Evolutionary conservation across 768 basidiomycete species (phyloP), one percentile per base, ranked within the genome.

Genomic region (Phaeotremella fagi): DNA sequence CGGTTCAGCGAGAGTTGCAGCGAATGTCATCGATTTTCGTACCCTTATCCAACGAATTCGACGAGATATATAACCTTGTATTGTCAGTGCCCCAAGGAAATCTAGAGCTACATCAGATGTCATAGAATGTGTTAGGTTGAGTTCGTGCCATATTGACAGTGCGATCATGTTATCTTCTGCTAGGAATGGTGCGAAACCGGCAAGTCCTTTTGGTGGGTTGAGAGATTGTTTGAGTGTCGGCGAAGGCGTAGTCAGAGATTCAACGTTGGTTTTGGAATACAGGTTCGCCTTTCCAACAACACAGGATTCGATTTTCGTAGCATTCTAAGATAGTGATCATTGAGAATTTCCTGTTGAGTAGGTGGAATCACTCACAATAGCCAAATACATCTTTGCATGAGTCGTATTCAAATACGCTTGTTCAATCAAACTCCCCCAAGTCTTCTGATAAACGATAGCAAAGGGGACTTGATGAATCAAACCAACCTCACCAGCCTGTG

Each of bases 101-200:
- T 98, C 95, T 41, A 83, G 81, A 1, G 86, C 92, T 49, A 94
- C 83, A 68, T 98, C 94, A 69, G 83, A 85, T 0, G 90, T 92
- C 54, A 98, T 80, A 52, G 89, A 85, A 69, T 99, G 95, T 42
- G 87, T 81, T 29, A 90, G 78, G 29, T 82, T 85, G 2, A 97
- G 79, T 71, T 98, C 89, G 71, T 97, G 89, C 95, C 91, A 97
- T 12, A 99, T 77, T 1, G 88, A 83, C 43, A 82, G 79, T 16
- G 85, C 95, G 52, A 99, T 94, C 88, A 89, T 94, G 76, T 97
- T 97, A 77, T 99, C 95, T 75, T 99, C 95, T 0, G 95, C 94
- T 37, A 98, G 80, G 75, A 86, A 98, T 12, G 85, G 83, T 0
- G 85, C 86, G 59, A 97, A 97, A 0, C 83, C 85, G 6, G 82